These are phyloP conservation scores for Coniosporium tulheliwenetii DNA, from an alignment of 2,329 filamentous ascomycete species.

Conservation along the genomic window DNA sequence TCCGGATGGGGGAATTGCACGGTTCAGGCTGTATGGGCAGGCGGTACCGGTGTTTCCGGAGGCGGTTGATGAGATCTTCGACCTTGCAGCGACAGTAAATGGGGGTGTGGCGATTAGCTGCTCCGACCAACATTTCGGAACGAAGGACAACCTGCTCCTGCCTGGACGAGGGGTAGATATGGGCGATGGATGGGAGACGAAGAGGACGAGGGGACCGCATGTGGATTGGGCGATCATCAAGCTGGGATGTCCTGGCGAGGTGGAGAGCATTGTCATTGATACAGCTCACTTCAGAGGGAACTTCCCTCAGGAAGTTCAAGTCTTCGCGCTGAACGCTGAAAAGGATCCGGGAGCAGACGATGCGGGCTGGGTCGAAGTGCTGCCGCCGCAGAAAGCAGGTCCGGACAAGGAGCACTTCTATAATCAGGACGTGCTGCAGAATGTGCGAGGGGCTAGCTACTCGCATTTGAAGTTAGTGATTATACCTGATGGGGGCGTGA, in stretches of 20 bases:
- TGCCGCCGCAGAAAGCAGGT: conserved; percentile 51
- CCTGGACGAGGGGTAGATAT: conserved; percentile 69
- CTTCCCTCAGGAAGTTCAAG: conserved; percentile 60
- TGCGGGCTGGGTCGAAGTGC: conserved; percentile 48
- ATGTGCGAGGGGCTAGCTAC: conserved; percentile 43
- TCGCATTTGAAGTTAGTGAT: conserved; percentile 84
- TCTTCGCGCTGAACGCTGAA: conserved; percentile 39
- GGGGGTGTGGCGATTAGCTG: conserved; percentile 61
- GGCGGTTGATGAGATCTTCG: conserved; percentile 49
- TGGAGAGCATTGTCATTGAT: conserved; percentile 57
- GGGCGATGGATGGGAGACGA: conserved; percentile 81
- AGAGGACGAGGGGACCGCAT: conserved; percentile 57
- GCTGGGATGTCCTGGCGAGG: conserved; percentile 49
- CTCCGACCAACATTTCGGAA: conserved; percentile 74
- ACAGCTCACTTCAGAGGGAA: conserved; percentile 76
- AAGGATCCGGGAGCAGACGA: conserved; percentile 39
- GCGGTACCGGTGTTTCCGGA: conserved; percentile 63
- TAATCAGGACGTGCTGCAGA: conserved; percentile 20
- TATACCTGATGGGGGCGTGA: conserved; percentile 85
- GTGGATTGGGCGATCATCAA: conserved; percentile 69
- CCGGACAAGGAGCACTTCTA: conserved; percentile 62
- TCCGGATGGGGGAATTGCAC: conserved; percentile 68
- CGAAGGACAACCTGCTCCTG: conserved; percentile 64
- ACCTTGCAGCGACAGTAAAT: conserved; percentile 64
- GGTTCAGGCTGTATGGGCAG: conserved; percentile 63